A percentile compares a stretch with the other conserved stretches of the same genome.
phyloP scores from a whole-genome alignment of 495 filamentous ascomycete species.

The Pyronema omphalodes region DNA sequence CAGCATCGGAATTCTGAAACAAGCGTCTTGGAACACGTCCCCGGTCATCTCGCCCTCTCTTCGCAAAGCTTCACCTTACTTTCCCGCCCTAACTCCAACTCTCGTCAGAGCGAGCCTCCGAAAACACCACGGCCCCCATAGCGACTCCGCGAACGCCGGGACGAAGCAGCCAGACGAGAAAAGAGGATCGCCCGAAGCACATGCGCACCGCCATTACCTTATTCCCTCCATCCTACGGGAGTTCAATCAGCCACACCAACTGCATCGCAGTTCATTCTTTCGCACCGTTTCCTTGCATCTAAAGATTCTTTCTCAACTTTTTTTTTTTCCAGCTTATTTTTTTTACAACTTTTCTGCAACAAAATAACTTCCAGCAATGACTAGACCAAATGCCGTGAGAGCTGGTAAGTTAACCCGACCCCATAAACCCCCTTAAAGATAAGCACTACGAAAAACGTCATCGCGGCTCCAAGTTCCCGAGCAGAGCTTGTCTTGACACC shows the following conservation, averaged over 20 bases:
- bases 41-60: no score
- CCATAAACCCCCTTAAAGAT: background rate
- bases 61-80: background rate
- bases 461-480: background rate
- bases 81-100: background rate
- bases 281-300: no score
- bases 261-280: no score
- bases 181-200: no score
- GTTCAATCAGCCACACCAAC: no score
- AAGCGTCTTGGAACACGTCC: background rate
- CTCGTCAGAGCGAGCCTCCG: background rate
- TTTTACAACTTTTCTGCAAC: background rate
- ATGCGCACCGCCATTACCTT: no score
- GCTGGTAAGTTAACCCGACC: slow-evolving; percentile 20
- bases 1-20: background rate
- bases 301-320: no score
- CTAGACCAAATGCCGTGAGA: slow-evolving; percentile 25
- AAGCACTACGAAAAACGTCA: background rate
- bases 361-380: slow-evolving; percentile 14
- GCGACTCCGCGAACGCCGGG: no score
- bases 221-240: no score
- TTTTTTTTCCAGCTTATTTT: no score
- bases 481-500: background rate
- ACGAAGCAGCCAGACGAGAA: no score
- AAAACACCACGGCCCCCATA: no score